Evolutionary conservation across 2,329 filamentous ascomycete species (phyloP), one percentile per base, ranked within the genome.

Genomic region (Arachnomyces sp.): DNA sequence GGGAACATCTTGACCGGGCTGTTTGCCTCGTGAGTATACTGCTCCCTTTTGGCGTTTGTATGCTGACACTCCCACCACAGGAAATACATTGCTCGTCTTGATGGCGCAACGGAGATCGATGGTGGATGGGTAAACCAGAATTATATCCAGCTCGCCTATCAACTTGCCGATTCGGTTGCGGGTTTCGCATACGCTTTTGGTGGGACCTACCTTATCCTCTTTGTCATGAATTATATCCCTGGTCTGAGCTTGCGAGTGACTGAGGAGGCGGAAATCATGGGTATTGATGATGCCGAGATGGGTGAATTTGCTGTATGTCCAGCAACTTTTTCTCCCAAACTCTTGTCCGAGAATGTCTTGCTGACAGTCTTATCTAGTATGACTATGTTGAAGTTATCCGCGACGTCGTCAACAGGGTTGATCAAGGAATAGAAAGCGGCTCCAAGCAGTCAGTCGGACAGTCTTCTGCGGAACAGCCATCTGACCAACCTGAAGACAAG

Each of bases 261-360:
- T 9, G 82, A 86, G 51, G 83, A 92, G 47, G 83, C 86, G 28
- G 87, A 94, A 63, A 80, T 88, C 38, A 69, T 87, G 31, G 87
- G 87, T 50, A 88, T 93, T 44, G 87, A 94, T 54, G 88, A 94
- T 54, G 81, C 84, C 17, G 87, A 95, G 65, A 86, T 94, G 55
- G 88, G 88, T 60, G 88, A 94, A 68, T 94, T 92, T 60, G 88
- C 86, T n/a, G 73, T 75, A 69, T 59, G 72, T 69, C 39, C 32
- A 8, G 28, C 15, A n/a, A n/a, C n/a, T n/a, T 12, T 31, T 21
- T 39, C 25, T 4, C 3, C 31, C 15, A 14, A 31, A 16, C 7
- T 21, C 29, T 12, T 4, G 15, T 37, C 29, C 7, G 30, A 14
- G 17, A 4, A 31, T 11, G 36, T 34, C 17, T 36, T 28, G 12